Evolutionary conservation across 352 stramenopile genomes (phyloP).

Genomic region (Phytophthora agathidicida): DNA sequence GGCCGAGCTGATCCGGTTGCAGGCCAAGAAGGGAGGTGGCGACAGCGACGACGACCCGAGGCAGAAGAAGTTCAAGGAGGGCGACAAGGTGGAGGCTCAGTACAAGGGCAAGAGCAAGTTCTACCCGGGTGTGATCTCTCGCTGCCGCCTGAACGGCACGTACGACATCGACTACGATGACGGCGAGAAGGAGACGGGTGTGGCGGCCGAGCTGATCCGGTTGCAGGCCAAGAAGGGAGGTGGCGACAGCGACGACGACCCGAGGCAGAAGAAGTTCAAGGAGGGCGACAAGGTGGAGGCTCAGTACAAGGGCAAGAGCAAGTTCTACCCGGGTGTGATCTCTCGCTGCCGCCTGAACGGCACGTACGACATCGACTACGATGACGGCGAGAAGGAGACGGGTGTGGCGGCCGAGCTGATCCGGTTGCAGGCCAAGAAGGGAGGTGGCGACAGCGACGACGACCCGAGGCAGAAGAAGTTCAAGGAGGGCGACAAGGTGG

Average conservation of each 20-base stretch:
- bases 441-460: constrained; percentile 4
- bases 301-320: constrained; percentile 17
- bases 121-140: constrained; percentile 11
- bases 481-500: constrained; percentile 12
- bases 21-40: constrained; percentile 2
- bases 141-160: constrained; percentile 4
- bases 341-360: constrained; percentile 4
- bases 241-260: constrained; percentile 7
- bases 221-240: constrained; percentile 3
- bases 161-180: constrained; percentile 19
- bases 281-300: constrained; percentile 17
- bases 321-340: constrained; percentile 10
- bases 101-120: constrained; percentile 23
- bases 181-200: constrained; percentile 16
- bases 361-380: constrained; percentile 17
- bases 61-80: constrained; percentile 14
- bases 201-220: constrained; percentile 13
- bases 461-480: constrained; percentile 10
- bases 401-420: constrained; percentile 13
- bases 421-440: not conserved
- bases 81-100: constrained; percentile 18
- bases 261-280: constrained; percentile 17
- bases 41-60: constrained; percentile 9
- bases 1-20: constrained; percentile 8
- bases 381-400: constrained; percentile 14